phyloP scores from a whole-genome alignment of 2,329 filamentous ascomycete species.

The Leptographium galeiforme region DNA sequence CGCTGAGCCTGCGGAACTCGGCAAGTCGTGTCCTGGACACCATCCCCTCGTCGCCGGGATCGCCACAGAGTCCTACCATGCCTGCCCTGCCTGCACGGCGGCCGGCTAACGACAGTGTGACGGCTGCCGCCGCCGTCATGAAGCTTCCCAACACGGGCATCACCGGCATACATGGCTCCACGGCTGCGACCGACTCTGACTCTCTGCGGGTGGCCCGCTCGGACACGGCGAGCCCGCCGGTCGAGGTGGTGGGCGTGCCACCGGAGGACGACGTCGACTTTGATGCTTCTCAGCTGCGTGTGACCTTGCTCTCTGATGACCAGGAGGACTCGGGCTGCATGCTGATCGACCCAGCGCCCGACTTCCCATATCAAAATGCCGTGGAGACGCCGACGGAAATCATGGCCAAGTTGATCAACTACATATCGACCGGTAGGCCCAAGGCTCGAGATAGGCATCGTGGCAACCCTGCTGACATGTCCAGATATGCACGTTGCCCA shows the following conservation, averaged over 20 bases:
- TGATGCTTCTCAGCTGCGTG: slow-evolving; percentile 8
- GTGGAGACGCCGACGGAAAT: slow-evolving; percentile 17
- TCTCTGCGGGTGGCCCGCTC: slow-evolving; percentile 21
- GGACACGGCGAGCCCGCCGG: slow-evolving; percentile 28
- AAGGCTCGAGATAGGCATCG: not conserved
- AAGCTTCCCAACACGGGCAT: not conserved
- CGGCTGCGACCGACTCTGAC: not conserved
- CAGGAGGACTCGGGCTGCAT: slow-evolving; percentile 10
- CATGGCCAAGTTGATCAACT: slow-evolving; percentile 14
- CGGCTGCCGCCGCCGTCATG: slow-evolving; percentile 20
- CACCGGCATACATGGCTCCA: not conserved
- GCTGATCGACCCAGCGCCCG: slow-evolving; percentile 26
- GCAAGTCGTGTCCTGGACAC: slow-evolving; percentile 24
- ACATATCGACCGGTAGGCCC: slow-evolving; percentile 14
- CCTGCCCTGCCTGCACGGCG: not conserved
- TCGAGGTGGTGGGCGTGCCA: slow-evolving; percentile 28
- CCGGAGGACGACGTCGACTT: slow-evolving; percentile 20
- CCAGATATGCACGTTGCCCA: slow-evolving; percentile 31
- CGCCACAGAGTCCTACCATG: slow-evolving; percentile 17
- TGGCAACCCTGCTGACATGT: not conserved
- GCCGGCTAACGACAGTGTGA: slow-evolving; percentile 1
- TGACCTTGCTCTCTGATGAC: slow-evolving; percentile 13
- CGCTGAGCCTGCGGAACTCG: slow-evolving; percentile 42
- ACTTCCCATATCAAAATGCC: slow-evolving; percentile 30
- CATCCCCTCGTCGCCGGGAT: slow-evolving; percentile 29